Evolutionary conservation across 2,329 filamentous ascomycete species (phyloP).

Genomic region (Penicillium brevicompactum): DNA sequence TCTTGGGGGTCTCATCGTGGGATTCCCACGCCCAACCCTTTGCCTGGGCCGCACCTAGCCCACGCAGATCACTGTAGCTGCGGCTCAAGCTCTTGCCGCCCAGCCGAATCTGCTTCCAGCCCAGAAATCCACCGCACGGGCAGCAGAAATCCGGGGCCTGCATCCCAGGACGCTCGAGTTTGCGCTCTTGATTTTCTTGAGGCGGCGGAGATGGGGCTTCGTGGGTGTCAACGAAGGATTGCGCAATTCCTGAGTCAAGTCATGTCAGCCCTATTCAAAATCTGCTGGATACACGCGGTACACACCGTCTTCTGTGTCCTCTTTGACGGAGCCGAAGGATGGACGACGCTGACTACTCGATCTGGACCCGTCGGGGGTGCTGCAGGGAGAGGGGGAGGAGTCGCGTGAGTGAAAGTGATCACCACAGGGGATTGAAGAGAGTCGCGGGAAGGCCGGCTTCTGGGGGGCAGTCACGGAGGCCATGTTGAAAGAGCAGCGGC

Average conservation of each 20-base stretch:
- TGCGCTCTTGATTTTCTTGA: constrained; percentile 21
- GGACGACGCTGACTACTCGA: constrained; percentile 43
- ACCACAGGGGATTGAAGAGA: constrained; percentile 23
- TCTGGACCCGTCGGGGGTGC: constrained; percentile 39
- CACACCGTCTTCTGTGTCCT: constrained; percentile 44
- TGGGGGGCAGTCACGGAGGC: constrained; percentile 27
- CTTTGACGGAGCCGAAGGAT: constrained; percentile 48
- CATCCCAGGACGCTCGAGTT: constrained; percentile 31
- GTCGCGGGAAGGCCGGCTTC: constrained; percentile 28
- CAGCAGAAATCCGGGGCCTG: constrained; percentile 48
- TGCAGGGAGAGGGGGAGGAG: constrained; percentile 37
- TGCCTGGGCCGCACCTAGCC: constrained; percentile 36
- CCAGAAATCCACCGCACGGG: constrained; percentile 47
- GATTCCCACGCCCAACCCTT: constrained; percentile 48
- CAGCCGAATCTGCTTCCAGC: constrained; percentile 49
- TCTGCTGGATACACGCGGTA: constrained; percentile 4
- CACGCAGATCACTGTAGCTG: constrained; percentile 47
- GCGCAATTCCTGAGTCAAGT: constrained; percentile 39
- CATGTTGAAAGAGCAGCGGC: constrained; percentile 31
- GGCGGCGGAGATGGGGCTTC: constrained; percentile 30
- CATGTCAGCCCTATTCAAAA: constrained; percentile 7
- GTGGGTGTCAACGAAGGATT: constrained; percentile 47
- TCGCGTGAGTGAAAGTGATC: constrained; percentile 31
- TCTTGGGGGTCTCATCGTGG: constrained; percentile 26
- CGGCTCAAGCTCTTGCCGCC: constrained; percentile 47